These are phyloP conservation scores for Hypoxylon fuscum DNA, from an alignment of 495 filamentous ascomycete species.

Conservation along the genomic window DNA sequence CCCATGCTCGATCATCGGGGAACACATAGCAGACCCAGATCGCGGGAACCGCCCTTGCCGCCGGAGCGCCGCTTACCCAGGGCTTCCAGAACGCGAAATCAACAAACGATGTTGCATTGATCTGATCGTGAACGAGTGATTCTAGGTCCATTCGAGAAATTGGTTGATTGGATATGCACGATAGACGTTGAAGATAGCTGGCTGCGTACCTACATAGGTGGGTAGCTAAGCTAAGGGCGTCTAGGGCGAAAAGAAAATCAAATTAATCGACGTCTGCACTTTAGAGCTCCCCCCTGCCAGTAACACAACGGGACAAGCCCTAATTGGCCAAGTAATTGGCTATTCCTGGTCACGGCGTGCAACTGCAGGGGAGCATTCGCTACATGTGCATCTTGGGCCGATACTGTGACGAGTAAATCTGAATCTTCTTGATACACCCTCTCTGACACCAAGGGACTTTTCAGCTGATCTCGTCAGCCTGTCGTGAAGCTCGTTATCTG, in stretches of 20 bases:
- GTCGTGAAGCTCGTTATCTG: too few relatives aligned
- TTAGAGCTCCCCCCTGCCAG: conserved; percentile 23
- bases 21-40: conserved; percentile 35
- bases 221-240: not conserved
- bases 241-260: conserved; percentile 5
- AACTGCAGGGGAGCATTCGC: not conserved
- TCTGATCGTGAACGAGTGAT: conserved; percentile 16
- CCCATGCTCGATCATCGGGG: conserved; percentile 37
- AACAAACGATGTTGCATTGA: conserved; percentile 25
- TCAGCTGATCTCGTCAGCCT: conserved; percentile 21
- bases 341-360: conserved; percentile 8
- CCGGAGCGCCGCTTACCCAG: conserved; percentile 23
- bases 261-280: conserved; percentile 12
- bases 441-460: not conserved
- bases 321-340: conserved; percentile 16
- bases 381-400: conserved; percentile 9
- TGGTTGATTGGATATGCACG: not conserved
- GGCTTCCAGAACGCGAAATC: conserved; percentile 8
- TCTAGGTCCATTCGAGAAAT: conserved; percentile 18
- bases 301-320: conserved; percentile 14
- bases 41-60: conserved; percentile 35
- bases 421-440: conserved; percentile 10
- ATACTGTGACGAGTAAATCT: conserved; percentile 11
- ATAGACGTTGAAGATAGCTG: conserved; percentile 4
- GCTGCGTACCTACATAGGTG: not conserved